Conservation (phyloP, 225 moss, liverwort and hornwort species). For the Thuidium tamariscinum region DNA sequence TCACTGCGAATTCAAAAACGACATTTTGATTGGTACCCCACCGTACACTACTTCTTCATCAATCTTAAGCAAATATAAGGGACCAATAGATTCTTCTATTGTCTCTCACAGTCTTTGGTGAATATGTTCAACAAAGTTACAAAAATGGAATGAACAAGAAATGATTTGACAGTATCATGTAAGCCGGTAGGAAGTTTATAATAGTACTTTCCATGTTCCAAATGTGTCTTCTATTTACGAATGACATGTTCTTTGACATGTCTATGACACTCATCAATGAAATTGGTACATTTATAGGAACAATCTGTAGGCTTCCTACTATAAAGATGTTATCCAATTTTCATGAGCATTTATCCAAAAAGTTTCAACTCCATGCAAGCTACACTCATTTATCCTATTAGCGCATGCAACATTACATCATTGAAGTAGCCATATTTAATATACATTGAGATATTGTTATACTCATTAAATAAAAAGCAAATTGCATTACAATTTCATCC, state of each 20-base stretch:
- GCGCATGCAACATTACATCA: background rate
- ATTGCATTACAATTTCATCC: background rate
- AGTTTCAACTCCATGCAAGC: background rate
- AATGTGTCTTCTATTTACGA: background rate
- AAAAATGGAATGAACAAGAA: background rate
- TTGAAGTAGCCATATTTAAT: too few species aligned
- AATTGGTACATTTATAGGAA: fast-evolving
- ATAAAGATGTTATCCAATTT: background rate
- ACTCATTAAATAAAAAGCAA: too few species aligned
- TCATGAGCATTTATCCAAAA: background rate
- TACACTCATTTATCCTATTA: background rate
- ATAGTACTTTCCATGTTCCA: fast-evolving
- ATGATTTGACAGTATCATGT: background rate
- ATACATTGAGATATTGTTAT: background rate
- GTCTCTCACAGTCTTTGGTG: background rate
- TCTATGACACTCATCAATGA: too few species aligned
- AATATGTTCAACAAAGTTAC: background rate
- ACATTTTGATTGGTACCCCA: too few species aligned
- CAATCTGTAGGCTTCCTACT: fast-evolving
- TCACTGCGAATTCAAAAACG: too few species aligned
- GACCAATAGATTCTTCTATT: background rate
- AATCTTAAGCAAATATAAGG: background rate
- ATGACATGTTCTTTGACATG: background rate
- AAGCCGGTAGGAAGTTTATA: background rate
- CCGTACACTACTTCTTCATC: background rate